Percentiles rank a stretch among this genome's conserved stretches.
These are phyloP conservation scores for Artemisia argyi DNA, from an alignment of 129 eudicot genomes.

Conservation along the genomic window DNA sequence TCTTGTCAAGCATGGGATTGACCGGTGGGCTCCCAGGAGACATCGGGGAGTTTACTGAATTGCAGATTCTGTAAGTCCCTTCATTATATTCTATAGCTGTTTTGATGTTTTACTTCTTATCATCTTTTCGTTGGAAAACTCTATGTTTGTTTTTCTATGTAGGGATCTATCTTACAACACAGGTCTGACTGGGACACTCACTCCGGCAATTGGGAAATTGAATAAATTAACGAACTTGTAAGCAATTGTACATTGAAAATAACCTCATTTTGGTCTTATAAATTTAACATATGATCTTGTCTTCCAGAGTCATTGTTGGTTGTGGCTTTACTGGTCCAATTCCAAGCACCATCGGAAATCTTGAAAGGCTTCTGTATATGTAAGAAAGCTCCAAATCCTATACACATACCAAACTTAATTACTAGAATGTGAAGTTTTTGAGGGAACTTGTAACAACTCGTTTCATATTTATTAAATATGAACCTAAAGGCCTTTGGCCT, in stretches of 20 bases:
- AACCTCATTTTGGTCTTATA: not conserved
- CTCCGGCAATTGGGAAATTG: constrained; percentile 59
- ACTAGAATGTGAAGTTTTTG: too few relatives aligned
- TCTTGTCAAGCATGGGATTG: too few relatives aligned
- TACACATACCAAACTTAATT: too few relatives aligned
- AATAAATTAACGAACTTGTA: constrained; percentile 65
- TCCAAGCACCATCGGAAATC: constrained; percentile 68
- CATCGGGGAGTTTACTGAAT: too few relatives aligned
- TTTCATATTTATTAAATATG: too few relatives aligned
- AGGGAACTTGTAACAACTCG: too few relatives aligned
- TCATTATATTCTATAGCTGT: too few relatives aligned
- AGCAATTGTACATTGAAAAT: constrained; percentile 22
- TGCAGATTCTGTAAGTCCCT: too few relatives aligned
- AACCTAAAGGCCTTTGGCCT: too few relatives aligned
- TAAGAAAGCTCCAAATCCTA: constrained; percentile 36
- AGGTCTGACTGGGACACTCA: constrained; percentile 68
- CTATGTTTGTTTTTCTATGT: not conserved
- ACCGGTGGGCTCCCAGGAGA: too few relatives aligned
- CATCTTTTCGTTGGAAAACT: too few relatives aligned
- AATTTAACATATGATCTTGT: constrained; percentile 9
- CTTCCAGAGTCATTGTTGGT: constrained; percentile 49
- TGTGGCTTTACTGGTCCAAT: constrained; percentile 65
- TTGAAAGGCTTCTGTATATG: constrained; percentile 46
- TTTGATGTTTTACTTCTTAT: too few relatives aligned
- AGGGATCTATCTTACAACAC: constrained; percentile 86